phyloP scores from a whole-genome alignment of 805 yeast genomes.

The Jamesozyma piceae region DNA sequence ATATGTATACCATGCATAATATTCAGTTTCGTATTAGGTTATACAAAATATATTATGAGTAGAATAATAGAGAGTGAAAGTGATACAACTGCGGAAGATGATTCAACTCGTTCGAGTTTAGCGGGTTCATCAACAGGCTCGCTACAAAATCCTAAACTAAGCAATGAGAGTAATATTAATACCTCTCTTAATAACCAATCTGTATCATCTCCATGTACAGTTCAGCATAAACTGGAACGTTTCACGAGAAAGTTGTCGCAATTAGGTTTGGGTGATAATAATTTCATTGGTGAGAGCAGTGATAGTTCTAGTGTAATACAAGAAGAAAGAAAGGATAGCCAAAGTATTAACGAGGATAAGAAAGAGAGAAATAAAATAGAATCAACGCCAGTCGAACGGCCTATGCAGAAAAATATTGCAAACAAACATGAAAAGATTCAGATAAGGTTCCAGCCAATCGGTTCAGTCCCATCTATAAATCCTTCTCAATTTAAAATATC shows the following conservation, averaged over 20 bases:
- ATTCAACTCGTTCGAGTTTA: slow-evolving; percentile 9
- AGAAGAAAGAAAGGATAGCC: neutral
- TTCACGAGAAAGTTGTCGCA: slow-evolving; percentile 20
- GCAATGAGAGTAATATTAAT: neutral
- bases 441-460: slow-evolving; percentile 27
- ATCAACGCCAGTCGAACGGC: too few species aligned
- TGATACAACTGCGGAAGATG: slow-evolving; percentile 13
- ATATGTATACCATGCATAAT: neutral
- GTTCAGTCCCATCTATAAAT: slow-evolving; percentile 19
- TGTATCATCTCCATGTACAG: neutral
- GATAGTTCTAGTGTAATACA: slow-evolving; percentile 1
- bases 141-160: neutral
- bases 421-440: slow-evolving; percentile 11
- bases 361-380: neutral
- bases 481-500: slow-evolving; percentile 25
- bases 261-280: slow-evolving; percentile 19
- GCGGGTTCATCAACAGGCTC: neutral
- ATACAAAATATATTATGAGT: slow-evolving; percentile 15
- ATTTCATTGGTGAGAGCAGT: slow-evolving; percentile 8
- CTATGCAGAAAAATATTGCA: neutral
- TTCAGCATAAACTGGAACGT: slow-evolving; percentile 21
- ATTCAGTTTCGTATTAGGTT: neutral
- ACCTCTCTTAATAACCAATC: neutral
- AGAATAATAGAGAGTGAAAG: slow-evolving; percentile 27
- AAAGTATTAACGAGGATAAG: neutral